phyloP scores from a whole-genome alignment of 2,329 filamentous ascomycete genomes.

The Cercospora brassicicola region DNA sequence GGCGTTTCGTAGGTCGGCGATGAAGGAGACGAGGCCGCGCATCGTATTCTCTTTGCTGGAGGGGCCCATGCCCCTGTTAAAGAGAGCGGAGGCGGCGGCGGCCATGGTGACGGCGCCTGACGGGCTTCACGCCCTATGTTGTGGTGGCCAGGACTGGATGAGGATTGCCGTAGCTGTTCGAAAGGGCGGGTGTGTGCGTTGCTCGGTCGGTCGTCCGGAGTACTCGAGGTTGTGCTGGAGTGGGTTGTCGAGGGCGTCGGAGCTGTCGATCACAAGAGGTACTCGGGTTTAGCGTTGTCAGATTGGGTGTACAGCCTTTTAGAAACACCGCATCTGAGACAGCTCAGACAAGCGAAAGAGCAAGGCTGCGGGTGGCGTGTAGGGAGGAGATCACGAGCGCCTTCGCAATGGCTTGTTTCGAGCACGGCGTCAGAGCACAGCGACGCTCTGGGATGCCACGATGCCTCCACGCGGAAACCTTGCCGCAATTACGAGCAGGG shows the following conservation, averaged over 20 bases:
- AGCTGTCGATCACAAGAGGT: conserved; percentile 12
- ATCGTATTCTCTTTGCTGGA: conserved; percentile 41
- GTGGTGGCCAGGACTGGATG: conserved; percentile 13
- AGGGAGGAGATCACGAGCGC: not conserved
- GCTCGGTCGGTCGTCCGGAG: not conserved
- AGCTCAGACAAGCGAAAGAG: not conserved
- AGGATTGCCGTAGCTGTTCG: not conserved
- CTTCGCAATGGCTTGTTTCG: conserved; percentile 3
- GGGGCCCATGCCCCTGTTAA: conserved; percentile 37
- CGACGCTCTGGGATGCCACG: not conserved
- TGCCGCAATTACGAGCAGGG: not conserved
- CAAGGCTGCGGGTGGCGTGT: not conserved
- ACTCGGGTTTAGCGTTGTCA: conserved; percentile 2
- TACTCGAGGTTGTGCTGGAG: not conserved
- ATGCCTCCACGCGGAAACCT: not conserved
- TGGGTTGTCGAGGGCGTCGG: not conserved
- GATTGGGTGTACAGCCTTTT: not conserved
- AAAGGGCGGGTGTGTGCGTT: not conserved
- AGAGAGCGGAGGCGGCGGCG: conserved; percentile 39
- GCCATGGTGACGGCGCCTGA: conserved; percentile 35
- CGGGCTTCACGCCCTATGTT: conserved; percentile 23
- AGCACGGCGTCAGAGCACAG: not conserved
- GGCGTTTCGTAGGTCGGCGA: conserved; percentile 92
- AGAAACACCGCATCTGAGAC: not conserved
- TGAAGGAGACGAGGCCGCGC: conserved; percentile 88